These are phyloP conservation scores for Aspergillus oerlinghausenensis DNA, from an alignment of 2,329 filamentous ascomycete genomes.

Conservation along the genomic window DNA sequence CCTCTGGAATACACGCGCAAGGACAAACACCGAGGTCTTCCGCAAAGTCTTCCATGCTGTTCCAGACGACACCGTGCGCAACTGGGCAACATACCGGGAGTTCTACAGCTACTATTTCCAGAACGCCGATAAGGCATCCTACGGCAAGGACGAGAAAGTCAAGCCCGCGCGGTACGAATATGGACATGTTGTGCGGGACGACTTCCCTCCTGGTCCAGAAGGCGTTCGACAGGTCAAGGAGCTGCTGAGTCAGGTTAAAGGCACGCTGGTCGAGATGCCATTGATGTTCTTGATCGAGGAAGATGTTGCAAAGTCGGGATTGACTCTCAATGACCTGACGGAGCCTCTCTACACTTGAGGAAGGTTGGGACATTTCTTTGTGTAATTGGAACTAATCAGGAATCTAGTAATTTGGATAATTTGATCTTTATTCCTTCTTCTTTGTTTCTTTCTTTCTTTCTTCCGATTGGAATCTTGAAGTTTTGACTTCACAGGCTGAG, in stretches of 20 bases:
- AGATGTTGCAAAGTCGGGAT: conserved; percentile 78
- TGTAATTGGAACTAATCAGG: not conserved
- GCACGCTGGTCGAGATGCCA: conserved; percentile 83
- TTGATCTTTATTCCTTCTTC: not conserved
- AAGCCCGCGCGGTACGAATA: conserved; percentile 62
- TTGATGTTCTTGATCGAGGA: conserved; percentile 78
- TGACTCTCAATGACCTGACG: conserved; percentile 67
- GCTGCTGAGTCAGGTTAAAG: conserved; percentile 61
- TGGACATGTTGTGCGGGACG: conserved; percentile 79
- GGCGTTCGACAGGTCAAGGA: conserved; percentile 71
- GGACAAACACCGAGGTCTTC: conserved; percentile 57
- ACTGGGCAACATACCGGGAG: conserved; percentile 59
- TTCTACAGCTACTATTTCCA: conserved; percentile 60
- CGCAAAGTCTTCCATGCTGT: conserved; percentile 60
- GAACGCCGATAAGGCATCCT: conserved; percentile 37
- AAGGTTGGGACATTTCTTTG: conserved; percentile 1
- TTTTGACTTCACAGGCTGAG: not conserved
- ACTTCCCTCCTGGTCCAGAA: conserved; percentile 59
- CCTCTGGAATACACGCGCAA: conserved; percentile 56
- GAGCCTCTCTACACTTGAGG: conserved; percentile 65
- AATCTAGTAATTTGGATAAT: not conserved
- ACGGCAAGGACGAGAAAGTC: conserved; percentile 41
- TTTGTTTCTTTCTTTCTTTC: not conserved
- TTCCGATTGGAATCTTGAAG: not conserved
- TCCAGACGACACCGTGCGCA: conserved; percentile 54